Conservation (phyloP, 2,329 filamentous ascomycete genomes). For the Colletotrichum sp. region DNA sequence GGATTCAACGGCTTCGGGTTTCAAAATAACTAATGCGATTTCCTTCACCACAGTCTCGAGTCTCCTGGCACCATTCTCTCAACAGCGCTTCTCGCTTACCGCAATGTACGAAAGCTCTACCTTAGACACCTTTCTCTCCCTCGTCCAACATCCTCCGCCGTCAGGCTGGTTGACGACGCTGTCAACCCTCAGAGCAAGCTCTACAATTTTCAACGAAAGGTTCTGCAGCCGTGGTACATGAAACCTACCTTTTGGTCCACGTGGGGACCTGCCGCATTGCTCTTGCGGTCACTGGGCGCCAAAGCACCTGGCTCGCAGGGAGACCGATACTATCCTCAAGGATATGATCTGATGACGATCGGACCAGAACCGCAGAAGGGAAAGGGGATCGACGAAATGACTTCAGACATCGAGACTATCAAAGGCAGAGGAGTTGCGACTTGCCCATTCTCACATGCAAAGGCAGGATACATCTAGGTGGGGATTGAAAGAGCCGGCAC, state of each 20-base stretch:
- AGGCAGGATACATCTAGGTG: background rate
- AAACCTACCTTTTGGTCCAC: conserved; percentile 51
- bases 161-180: conserved; percentile 35
- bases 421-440: background rate
- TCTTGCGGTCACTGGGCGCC: conserved; percentile 47
- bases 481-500: background rate
- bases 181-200: conserved; percentile 46
- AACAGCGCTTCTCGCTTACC: conserved; percentile 37
- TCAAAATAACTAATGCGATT: background rate
- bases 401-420: background rate
- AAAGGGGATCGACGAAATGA: conserved; percentile 24
- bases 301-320: conserved; percentile 52
- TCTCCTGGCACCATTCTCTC: background rate
- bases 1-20: background rate
- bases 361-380: conserved; percentile 25
- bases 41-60: background rate
- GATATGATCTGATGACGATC: conserved; percentile 43
- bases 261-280: conserved; percentile 51
- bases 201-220: conserved; percentile 45
- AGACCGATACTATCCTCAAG: conserved; percentile 50
- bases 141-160: conserved; percentile 43
- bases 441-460: conserved; percentile 8
- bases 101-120: conserved; percentile 49
- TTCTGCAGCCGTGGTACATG: conserved; percentile 58
- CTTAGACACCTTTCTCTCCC: conserved; percentile 56